Conservation (phyloP, 176 grass and related monocot species). For the Phyllostachys edulis region DNA sequence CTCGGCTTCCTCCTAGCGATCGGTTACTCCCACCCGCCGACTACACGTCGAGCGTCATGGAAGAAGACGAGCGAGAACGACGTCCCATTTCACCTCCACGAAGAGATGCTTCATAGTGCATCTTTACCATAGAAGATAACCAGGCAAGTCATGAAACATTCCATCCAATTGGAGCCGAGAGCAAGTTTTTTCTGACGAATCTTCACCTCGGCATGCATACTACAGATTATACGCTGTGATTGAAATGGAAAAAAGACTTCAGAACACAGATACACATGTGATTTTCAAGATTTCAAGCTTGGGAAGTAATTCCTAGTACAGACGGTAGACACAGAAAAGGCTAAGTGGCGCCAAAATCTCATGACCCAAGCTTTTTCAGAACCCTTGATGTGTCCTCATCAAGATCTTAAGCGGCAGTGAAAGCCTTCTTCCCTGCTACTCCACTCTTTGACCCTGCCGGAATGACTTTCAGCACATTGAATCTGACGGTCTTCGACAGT, state of each 20-base stretch:
- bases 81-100: no score
- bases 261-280: not conserved
- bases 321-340: not conserved
- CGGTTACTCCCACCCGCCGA: no score
- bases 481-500: slow-evolving; percentile 38
- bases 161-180: not conserved
- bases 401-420: slow-evolving; percentile 25
- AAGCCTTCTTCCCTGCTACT: slow-evolving; percentile 35
- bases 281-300: slow-evolving; percentile 1
- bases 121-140: not conserved
- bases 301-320: not conserved
- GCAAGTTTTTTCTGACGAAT: not conserved
- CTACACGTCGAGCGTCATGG: no score
- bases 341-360: not conserved
- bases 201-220: not conserved
- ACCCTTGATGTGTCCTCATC: not conserved
- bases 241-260: not conserved
- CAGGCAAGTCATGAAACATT: no score
- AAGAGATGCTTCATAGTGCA: no score
- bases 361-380: not conserved
- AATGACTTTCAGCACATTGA: slow-evolving; percentile 46
- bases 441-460: slow-evolving; percentile 41
- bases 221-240: not conserved
- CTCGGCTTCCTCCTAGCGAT: not conserved
- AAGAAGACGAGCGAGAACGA: no score